Percentiles rank a stretch among this genome's conserved stretches.
Evolutionary conservation across 352 stramenopile species (phyloP).

Genomic region (Pythium scleroteichum): DNA sequence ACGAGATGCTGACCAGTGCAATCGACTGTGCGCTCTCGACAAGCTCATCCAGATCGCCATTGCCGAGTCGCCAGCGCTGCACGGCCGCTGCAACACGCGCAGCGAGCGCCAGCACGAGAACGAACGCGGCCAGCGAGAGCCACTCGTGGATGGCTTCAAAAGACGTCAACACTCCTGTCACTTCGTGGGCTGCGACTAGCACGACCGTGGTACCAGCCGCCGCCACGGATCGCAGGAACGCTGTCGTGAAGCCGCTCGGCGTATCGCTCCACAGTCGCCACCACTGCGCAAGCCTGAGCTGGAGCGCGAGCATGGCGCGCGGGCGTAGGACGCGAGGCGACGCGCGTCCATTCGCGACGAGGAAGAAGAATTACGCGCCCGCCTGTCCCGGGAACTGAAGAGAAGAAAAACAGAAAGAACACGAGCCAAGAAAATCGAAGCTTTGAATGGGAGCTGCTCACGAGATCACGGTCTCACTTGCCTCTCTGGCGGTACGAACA

Average conservation of each 20-base stretch:
- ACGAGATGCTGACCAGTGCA: conserved; percentile 28
- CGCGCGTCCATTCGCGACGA: too few relatives aligned
- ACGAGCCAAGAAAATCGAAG: too few relatives aligned
- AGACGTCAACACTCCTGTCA: neutral
- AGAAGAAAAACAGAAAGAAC: too few relatives aligned
- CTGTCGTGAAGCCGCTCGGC: neutral
- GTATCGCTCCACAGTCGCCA: neutral
- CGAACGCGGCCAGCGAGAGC: conserved; percentile 36
- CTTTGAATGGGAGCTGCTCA: too few relatives aligned
- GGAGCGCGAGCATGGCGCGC: neutral
- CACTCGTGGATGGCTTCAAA: conserved; percentile 29
- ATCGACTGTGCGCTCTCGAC: conserved; percentile 41
- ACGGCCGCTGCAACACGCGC: conserved; percentile 43
- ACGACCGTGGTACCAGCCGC: neutral
- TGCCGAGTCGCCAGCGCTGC: conserved; percentile 48
- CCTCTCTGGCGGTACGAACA: too few relatives aligned
- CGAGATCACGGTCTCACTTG: too few relatives aligned
- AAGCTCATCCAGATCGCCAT: conserved; percentile 42
- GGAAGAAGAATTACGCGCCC: too few relatives aligned
- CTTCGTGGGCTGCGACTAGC: neutral
- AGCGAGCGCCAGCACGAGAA: conserved; percentile 45
- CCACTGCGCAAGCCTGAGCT: neutral
- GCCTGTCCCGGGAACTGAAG: too few relatives aligned
- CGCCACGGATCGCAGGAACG: neutral
- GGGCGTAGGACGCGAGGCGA: neutral